A percentile compares a stretch with the other conserved stretches of the same genome.
Evolutionary conservation across 768 basidiomycete species (phyloP).

Genomic region (Podaxis sp.): DNA sequence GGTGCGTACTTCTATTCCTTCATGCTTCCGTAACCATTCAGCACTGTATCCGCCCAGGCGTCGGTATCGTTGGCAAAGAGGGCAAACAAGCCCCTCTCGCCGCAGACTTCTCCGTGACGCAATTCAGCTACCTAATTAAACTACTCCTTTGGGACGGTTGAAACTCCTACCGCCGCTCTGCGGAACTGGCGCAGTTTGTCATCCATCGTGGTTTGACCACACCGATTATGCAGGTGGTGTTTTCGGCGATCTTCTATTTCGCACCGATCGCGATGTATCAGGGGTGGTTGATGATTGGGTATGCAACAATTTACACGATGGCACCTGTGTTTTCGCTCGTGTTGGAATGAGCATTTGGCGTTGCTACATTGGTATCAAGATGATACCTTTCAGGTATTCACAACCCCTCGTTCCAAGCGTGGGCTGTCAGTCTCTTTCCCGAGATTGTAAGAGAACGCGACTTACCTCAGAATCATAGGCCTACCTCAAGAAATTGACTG

Average conservation of each 20-base stretch:
- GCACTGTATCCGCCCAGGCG: conserved; percentile 49
- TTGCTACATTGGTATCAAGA: conserved; percentile 28
- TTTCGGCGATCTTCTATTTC: conserved; percentile 90
- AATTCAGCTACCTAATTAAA: conserved; percentile 95
- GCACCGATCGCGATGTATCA: conserved; percentile 97
- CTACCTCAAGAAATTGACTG: no score
- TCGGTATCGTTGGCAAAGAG: conserved; percentile 98
- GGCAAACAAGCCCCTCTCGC: conserved; percentile 99
- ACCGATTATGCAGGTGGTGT: conserved; percentile 96
- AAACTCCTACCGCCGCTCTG: conserved; percentile 96
- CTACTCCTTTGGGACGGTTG: conserved; percentile 98
- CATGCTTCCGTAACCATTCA: neutral
- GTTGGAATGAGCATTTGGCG: conserved; percentile 88
- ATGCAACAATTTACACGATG: conserved; percentile 97
- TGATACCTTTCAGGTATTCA: no score
- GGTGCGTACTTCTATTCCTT: conserved; percentile 53
- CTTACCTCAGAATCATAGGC: no score
- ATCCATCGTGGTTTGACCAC: conserved; percentile 97
- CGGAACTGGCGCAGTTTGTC: conserved; percentile 97
- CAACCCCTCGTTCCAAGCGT: no score
- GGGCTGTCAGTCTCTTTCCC: no score
- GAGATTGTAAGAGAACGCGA: no score
- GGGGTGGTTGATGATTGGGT: conserved; percentile 96
- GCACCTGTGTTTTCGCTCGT: conserved; percentile 97
- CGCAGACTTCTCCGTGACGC: conserved; percentile 96